These are phyloP conservation scores for Bertia moriformis DNA, from an alignment of 2,329 filamentous ascomycete genomes.

Conservation along the genomic window DNA sequence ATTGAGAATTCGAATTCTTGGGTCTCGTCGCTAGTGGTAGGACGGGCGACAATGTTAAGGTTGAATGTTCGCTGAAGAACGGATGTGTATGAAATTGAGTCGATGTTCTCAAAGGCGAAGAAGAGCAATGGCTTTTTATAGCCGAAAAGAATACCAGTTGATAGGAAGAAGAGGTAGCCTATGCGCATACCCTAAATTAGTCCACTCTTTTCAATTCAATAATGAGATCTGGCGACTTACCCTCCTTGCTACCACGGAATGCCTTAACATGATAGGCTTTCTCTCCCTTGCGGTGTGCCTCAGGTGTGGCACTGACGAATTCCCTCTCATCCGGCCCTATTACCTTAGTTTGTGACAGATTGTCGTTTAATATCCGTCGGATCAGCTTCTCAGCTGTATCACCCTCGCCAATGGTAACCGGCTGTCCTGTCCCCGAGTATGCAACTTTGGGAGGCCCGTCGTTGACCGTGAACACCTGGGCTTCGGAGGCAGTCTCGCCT, in stretches of 20 bases:
- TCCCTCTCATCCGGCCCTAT: constrained; percentile 37
- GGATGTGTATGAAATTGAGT: constrained; percentile 46
- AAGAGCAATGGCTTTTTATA: constrained; percentile 53
- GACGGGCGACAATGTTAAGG: constrained; percentile 34
- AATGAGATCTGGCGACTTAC: constrained; percentile 17
- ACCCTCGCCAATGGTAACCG: constrained; percentile 23
- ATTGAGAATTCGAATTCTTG: constrained; percentile 50
- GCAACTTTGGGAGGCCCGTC: constrained; percentile 32
- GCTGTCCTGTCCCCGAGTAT: constrained; percentile 22
- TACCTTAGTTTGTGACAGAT: constrained; percentile 24
- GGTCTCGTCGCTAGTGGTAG: constrained; percentile 10
- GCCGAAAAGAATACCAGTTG: constrained; percentile 44
- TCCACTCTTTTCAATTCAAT: neutral
- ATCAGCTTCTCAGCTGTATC: constrained; percentile 28
- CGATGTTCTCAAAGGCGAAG: constrained; percentile 43
- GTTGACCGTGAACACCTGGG: constrained; percentile 44
- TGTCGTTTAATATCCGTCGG: constrained; percentile 27
- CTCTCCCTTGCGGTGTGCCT: constrained; percentile 46
- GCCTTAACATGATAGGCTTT: constrained; percentile 50
- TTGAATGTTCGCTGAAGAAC: constrained; percentile 54
- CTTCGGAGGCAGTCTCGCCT: constrained; percentile 26
- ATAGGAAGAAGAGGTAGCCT: constrained; percentile 50
- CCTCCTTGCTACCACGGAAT: constrained; percentile 50
- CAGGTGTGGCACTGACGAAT: constrained; percentile 42
- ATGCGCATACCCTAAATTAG: no score